These are phyloP conservation scores for Boletellus ananas DNA, from an alignment of 768 basidiomycete species.

Conservation along the genomic window DNA sequence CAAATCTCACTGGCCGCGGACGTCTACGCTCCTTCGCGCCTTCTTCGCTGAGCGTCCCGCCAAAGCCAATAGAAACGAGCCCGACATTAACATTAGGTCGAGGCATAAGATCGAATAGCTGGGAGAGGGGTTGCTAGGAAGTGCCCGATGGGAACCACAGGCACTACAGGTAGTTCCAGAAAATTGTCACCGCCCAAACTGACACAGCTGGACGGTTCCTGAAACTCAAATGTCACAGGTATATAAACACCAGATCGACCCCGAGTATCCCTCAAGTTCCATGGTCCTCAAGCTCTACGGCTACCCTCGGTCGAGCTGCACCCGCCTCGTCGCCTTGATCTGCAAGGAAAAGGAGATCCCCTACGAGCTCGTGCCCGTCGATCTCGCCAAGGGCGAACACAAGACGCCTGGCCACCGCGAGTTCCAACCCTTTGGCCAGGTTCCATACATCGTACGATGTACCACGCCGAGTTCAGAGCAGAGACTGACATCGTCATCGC, in stretches of 20 bases:
- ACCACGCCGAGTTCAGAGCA: too few relatives aligned
- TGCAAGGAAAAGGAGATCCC: conserved; percentile 54
- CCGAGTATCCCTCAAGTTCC: background rate
- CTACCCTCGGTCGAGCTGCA: conserved; percentile 39
- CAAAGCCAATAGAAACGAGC: too few relatives aligned
- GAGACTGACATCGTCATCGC: background rate
- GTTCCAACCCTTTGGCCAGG: conserved; percentile 55
- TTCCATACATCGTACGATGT: conserved; percentile 33
- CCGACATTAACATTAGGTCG: too few relatives aligned
- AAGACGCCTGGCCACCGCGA: conserved; percentile 43
- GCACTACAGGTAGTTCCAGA: too few relatives aligned
- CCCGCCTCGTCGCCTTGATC: conserved; percentile 47
- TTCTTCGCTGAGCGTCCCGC: too few relatives aligned
- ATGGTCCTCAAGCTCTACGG: conserved; percentile 24
- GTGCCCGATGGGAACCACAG: too few relatives aligned
- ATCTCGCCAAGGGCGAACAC: conserved; percentile 41
- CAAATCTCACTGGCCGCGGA: too few relatives aligned
- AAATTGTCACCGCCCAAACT: too few relatives aligned
- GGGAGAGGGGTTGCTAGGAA: too few relatives aligned
- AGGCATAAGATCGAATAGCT: too few relatives aligned
- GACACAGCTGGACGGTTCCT: background rate
- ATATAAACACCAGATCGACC: conserved; percentile 4
- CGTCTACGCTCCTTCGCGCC: too few relatives aligned
- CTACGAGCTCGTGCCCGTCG: conserved; percentile 45
- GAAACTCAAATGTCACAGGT: background rate